Conservation (phyloP, 1,284 basidiomycete species). For the Xerocomus minutiporus region DNA sequence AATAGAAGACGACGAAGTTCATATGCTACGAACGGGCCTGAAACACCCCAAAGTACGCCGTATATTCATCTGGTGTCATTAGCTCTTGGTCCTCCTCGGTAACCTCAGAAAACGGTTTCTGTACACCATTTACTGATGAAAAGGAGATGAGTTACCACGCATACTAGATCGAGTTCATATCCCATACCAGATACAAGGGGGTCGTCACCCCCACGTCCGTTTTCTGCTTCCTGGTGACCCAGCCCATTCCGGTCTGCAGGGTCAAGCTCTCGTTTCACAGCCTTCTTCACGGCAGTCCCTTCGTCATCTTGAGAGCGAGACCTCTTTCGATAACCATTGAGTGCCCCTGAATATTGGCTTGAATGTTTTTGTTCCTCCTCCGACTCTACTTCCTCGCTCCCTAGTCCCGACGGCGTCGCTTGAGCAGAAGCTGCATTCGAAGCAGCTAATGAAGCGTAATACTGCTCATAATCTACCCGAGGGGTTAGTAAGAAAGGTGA, state of each 20-base stretch:
- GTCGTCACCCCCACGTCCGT: conserved; percentile 24
- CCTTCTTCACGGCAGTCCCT: conserved; percentile 42
- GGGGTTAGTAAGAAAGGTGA: background rate
- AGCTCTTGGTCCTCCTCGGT: conserved; percentile 79
- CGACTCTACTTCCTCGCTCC: conserved; percentile 51
- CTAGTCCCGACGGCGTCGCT: conserved; percentile 52
- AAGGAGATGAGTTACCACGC: conserved; percentile 1
- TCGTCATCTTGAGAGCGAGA: conserved; percentile 63
- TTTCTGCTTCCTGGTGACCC: background rate
- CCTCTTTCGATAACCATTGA: conserved; percentile 67
- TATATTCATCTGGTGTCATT: conserved; percentile 83
- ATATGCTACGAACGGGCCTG: conserved; percentile 35
- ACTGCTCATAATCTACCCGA: conserved; percentile 65
- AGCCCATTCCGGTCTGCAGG: conserved; percentile 4
- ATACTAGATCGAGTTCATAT: background rate
- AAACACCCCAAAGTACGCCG: conserved; percentile 67
- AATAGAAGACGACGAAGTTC: background rate
- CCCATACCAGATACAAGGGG: conserved; percentile 61
- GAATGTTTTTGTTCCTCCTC: conserved; percentile 67
- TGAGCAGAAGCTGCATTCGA: conserved; percentile 54
- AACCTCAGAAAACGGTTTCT: conserved; percentile 64
- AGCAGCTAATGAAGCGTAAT: conserved; percentile 69
- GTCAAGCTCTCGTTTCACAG: conserved; percentile 38
- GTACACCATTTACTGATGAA: conserved; percentile 59
- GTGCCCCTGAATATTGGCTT: conserved; percentile 52